Conservation (phyloP, 768 basidiomycete genomes). For the Lepiota venenata region DNA sequence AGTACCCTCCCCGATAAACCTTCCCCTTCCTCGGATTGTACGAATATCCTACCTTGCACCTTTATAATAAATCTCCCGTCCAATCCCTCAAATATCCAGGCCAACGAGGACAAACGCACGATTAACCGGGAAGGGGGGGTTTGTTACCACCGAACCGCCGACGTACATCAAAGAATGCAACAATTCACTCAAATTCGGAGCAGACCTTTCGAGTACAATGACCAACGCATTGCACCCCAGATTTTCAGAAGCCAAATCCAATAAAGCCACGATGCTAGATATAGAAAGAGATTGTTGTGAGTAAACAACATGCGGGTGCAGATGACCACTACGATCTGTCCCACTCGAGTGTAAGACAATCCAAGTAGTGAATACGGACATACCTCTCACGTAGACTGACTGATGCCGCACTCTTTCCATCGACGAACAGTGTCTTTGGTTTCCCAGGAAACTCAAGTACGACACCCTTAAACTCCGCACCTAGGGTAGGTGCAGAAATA, state of each 20-base stretch:
- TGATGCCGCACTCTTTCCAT: slow-evolving; percentile 76
- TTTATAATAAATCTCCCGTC: neutral
- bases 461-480: slow-evolving; percentile 71
- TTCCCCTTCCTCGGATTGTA: neutral
- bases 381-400: slow-evolving; percentile 85
- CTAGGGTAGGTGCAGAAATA: slow-evolving; percentile 67
- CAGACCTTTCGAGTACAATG: slow-evolving; percentile 75
- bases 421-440: slow-evolving; percentile 78
- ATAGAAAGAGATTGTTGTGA: slow-evolving; percentile 10
- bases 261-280: slow-evolving; percentile 74
- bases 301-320: neutral
- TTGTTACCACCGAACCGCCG: slow-evolving; percentile 81
- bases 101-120: slow-evolving; percentile 82
- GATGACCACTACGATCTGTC: slow-evolving; percentile 9
- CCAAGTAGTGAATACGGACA: slow-evolving; percentile 15
- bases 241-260: slow-evolving; percentile 86
- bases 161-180: slow-evolving; percentile 93
- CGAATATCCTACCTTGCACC: neutral
- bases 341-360: slow-evolving; percentile 5
- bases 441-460: slow-evolving; percentile 71
- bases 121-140: slow-evolving; percentile 72
- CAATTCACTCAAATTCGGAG: slow-evolving; percentile 65
- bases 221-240: slow-evolving; percentile 75
- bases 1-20: neutral
- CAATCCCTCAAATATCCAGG: slow-evolving; percentile 59